Percentiles rank a stretch among this genome's conserved stretches.
These are phyloP conservation scores for Thozetella sp. DNA, from an alignment of 495 filamentous ascomycete species.

Conservation along the genomic window DNA sequence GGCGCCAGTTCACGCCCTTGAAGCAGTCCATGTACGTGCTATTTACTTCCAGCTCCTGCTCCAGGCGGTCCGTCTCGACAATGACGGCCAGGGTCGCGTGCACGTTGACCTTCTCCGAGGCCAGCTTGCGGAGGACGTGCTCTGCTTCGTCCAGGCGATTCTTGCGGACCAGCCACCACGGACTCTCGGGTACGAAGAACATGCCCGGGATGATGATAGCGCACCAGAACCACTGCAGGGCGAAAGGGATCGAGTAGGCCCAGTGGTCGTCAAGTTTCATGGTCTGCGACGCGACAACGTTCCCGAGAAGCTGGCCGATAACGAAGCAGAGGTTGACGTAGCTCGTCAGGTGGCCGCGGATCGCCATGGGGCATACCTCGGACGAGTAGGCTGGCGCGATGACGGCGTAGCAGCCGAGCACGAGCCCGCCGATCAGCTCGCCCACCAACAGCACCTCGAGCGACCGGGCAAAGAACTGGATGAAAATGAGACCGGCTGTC, in stretches of 20 bases:
- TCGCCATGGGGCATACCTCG: constrained; percentile 60
- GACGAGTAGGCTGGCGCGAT: constrained; percentile 65
- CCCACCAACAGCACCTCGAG: constrained; percentile 44
- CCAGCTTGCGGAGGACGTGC: constrained; percentile 42
- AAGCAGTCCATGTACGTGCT: constrained; percentile 59
- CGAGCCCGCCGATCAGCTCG: constrained; percentile 54
- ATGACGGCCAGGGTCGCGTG: constrained; percentile 56
- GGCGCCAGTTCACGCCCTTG: constrained; percentile 52
- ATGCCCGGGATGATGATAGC: constrained; percentile 56
- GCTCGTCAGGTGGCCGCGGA: constrained; percentile 57
- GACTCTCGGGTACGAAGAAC: constrained; percentile 62
- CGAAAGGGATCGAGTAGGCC: constrained; percentile 62
- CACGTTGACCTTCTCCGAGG: constrained; percentile 34
- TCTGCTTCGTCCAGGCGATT: constrained; percentile 52
- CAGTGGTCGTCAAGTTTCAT: constrained; percentile 39
- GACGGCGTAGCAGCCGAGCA: constrained; percentile 52
- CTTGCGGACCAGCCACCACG: constrained; percentile 65
- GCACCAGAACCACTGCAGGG: constrained; percentile 69
- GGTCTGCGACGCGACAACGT: constrained; percentile 53
- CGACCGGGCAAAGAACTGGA: constrained; percentile 57
- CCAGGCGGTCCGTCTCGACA: constrained; percentile 61
- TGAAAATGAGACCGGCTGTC: constrained; percentile 52
- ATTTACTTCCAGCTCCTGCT: constrained; percentile 58
- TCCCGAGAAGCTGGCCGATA: constrained; percentile 62
- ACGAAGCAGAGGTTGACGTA: constrained; percentile 71